Conservation (phyloP, 2,329 filamentous ascomycete genomes). For the Ophiostoma piceae region DNA sequence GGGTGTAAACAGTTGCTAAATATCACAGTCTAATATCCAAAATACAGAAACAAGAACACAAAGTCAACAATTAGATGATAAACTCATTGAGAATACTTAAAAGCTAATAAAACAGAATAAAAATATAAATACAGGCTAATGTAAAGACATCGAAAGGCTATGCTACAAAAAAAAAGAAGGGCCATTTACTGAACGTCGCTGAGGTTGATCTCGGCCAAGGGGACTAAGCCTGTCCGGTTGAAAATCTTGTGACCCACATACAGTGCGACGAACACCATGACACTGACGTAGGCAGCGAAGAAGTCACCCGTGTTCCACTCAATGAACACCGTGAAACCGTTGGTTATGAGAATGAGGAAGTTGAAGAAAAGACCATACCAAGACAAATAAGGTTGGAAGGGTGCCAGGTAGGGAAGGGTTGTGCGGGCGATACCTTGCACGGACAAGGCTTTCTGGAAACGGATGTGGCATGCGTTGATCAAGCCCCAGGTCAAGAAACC, state of each 20-base stretch:
- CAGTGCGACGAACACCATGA: conserved; percentile 58
- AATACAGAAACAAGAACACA: no score
- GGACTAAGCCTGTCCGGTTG: conserved; percentile 24
- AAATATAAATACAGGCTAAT: background rate
- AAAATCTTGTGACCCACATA: conserved; percentile 56
- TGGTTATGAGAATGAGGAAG: conserved; percentile 58
- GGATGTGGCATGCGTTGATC: conserved; percentile 38
- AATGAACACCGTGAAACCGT: conserved; percentile 65
- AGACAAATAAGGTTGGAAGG: conserved; percentile 45
- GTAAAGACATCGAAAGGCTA: background rate
- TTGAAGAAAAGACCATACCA: conserved; percentile 64
- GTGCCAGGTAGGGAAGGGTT: conserved; percentile 37
- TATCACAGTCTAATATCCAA: no score
- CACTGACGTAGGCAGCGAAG: conserved; percentile 60
- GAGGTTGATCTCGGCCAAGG: conserved; percentile 15
- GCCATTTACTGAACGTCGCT: conserved; percentile 34
- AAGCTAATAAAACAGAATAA: no score
- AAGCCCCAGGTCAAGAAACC: conserved; percentile 42
- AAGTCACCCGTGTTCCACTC: conserved; percentile 56
- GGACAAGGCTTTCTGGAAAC: conserved; percentile 37
- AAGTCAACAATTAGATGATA: no score
- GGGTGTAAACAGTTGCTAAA: no score
- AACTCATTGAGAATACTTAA: no score
- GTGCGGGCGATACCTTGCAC: conserved; percentile 36
- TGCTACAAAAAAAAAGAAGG: background rate